Base-by-base conservation (phyloP, 106 monocot genomes). In the Ottelia alismoides region DNA sequence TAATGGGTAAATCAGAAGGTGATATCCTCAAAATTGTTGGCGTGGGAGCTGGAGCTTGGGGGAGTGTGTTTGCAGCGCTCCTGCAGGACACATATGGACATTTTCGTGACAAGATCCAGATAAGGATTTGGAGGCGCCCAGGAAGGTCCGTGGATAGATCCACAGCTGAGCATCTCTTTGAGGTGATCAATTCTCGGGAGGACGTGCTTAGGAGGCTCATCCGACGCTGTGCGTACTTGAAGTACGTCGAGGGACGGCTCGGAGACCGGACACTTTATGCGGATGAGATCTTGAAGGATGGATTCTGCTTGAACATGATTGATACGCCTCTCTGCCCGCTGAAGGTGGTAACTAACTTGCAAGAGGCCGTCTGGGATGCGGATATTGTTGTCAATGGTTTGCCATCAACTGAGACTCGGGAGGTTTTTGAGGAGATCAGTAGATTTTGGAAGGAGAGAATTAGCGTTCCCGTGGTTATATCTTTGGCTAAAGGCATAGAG, bases 341-440 rank as follows among this genome's bases (percentile, higher is more conserved):
- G 67, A 91, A 91, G 52, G 91, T 91, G 12, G 91, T 91, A 40
- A 85, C 85, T 1, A 91, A 91, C 60, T 47, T 91, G 64, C 91
- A 91, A 64, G 91, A 91, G 72, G 91, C 91, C 0, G 81, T 91
- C 12, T 91, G 91, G 91, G 91, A 91, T 59, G 91, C 85, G 0
- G 91, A 91, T 47, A 70, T 91, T 45, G 91, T 91, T n/a, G 62
- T 91, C 1, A 91, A 91, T 59, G 91, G 91, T 0, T 57, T 91
- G 68, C 91, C 91, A 0, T 91, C 91, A 11, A 91, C 91, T 0
- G 91, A 91, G 65, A 91, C 91, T 10, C 52, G 78, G 19, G 75
- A 76, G 30, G 81, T 91, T 28, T 91, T 91, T 56, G 67, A 75
- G 61, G 85, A 85, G 75, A 85, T 91, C 25, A 57, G 72, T 24